Percentiles rank a stretch among this genome's conserved stretches.
Conservation (phyloP, 495 filamentous ascomycete genomes). For the Hamigera avellanea region DNA sequence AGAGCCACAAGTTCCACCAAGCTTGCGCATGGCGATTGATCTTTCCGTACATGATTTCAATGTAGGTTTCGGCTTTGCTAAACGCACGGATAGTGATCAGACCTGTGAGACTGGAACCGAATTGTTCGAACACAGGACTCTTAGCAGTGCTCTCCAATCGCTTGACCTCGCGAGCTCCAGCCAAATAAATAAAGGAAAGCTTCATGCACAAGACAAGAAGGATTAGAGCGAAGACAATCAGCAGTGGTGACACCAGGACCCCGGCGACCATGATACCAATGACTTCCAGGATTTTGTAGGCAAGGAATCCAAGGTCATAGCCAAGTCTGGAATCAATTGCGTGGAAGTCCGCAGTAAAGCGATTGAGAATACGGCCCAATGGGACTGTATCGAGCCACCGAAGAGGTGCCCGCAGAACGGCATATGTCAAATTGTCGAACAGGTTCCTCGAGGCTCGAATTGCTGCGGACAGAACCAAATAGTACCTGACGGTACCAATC, state of each 20-base stretch:
- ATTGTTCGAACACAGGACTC: slow-evolving; percentile 62
- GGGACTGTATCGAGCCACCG: slow-evolving; percentile 75
- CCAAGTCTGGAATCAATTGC: slow-evolving; percentile 51
- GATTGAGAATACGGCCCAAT: slow-evolving; percentile 61
- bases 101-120: slow-evolving; percentile 52
- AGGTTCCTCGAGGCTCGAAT: slow-evolving; percentile 49
- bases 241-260: slow-evolving; percentile 15
- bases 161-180: slow-evolving; percentile 61
- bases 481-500: slow-evolving; percentile 44
- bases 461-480: slow-evolving; percentile 44
- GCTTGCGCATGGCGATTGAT: slow-evolving; percentile 49
- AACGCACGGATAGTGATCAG: slow-evolving; percentile 65
- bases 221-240: slow-evolving; percentile 12
- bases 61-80: slow-evolving; percentile 47
- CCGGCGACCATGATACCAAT: slow-evolving; percentile 18
- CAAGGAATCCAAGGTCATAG: slow-evolving; percentile 44
- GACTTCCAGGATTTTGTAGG: slow-evolving; percentile 33
- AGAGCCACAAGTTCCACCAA: slow-evolving; percentile 55
- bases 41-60: slow-evolving; percentile 48
- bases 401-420: slow-evolving; percentile 55
- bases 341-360: slow-evolving; percentile 66
- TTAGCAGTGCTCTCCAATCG: slow-evolving; percentile 58
- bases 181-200: slow-evolving; percentile 47
- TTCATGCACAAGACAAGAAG: slow-evolving; percentile 34
- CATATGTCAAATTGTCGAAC: slow-evolving; percentile 51